Conservation (phyloP, 169 alveolate species). For the Plasmodium malariae region DNA sequence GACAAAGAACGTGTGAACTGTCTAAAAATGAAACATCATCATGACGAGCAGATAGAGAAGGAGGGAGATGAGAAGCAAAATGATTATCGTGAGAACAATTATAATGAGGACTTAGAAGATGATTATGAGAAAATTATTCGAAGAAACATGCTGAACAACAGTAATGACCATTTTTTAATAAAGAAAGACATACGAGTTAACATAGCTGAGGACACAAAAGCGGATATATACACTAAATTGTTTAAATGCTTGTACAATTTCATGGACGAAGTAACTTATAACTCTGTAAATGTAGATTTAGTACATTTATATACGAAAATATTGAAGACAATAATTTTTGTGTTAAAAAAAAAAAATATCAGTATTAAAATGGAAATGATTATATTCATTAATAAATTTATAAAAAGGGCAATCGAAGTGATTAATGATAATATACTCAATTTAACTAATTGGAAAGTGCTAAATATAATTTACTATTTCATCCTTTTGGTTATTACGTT, state of each 20-base stretch:
- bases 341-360: conserved; percentile 40
- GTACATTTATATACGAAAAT: conserved; percentile 43
- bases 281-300: conserved; percentile 41
- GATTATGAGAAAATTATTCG: conserved; percentile 23
- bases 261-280: conserved; percentile 47
- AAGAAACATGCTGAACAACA: conserved; percentile 19
- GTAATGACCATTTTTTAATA: conserved; percentile 31
- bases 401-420: conserved; percentile 15
- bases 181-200: conserved; percentile 17
- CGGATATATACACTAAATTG: conserved; percentile 39
- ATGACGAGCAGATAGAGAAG: too few relatives aligned
- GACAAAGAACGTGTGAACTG: too few relatives aligned
- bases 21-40: too few relatives aligned
- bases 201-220: conserved; percentile 14
- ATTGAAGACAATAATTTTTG: conserved; percentile 26
- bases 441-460: conserved; percentile 6
- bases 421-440: conserved; percentile 28
- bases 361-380: conserved; percentile 28
- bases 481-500: conserved; percentile 16
- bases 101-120: too few relatives aligned
- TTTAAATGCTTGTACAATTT: conserved; percentile 48
- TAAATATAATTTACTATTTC: conserved; percentile 45
- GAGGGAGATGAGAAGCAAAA: too few relatives aligned
- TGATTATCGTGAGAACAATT: too few relatives aligned
- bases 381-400: conserved; percentile 40